A percentile compares a stretch with the other conserved stretches of the same genome.
These are phyloP conservation scores for Neofusicoccum parvum DNA, from an alignment of 2,329 filamentous ascomycete species.

Conservation along the genomic window DNA sequence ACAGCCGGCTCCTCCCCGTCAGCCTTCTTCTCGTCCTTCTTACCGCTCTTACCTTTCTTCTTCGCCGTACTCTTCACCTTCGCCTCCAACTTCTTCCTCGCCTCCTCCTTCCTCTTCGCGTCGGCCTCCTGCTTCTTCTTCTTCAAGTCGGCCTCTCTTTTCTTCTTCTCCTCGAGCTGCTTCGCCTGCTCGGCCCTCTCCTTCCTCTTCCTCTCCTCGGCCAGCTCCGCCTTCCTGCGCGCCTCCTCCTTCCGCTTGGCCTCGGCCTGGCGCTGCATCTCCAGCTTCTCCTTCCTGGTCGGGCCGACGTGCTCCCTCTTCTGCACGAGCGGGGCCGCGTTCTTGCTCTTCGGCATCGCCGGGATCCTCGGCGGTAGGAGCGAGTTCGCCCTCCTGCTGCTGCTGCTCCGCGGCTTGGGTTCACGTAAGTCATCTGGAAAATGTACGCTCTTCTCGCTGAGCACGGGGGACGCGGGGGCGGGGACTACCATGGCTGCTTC, in stretches of 20 bases:
- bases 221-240: slow-evolving; percentile 1
- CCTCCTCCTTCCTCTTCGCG: slow-evolving; percentile 11
- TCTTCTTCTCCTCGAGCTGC: background rate
- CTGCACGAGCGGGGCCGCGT: background rate
- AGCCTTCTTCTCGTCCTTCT: background rate
- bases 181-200: background rate
- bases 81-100: slow-evolving; percentile 4
- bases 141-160: background rate
- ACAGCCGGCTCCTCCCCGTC: background rate
- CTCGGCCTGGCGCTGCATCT: slow-evolving; percentile 1
- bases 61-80: background rate
- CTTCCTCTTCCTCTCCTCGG: background rate
- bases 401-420: background rate
- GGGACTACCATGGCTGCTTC: background rate
- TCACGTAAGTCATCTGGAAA: slow-evolving; percentile 19
- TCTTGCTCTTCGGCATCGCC: background rate
- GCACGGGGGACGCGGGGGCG: background rate
- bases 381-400: no score
- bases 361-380: background rate
- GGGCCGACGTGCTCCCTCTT: slow-evolving; percentile 5
- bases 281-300: slow-evolving; percentile 10
- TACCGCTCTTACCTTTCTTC: background rate
- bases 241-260: slow-evolving; percentile 4
- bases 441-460: slow-evolving; percentile 21
- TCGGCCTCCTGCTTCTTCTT: background rate